These are phyloP conservation scores for Penicillium sp. DNA, from an alignment of 2,329 filamentous ascomycete genomes.

Conservation along the genomic window DNA sequence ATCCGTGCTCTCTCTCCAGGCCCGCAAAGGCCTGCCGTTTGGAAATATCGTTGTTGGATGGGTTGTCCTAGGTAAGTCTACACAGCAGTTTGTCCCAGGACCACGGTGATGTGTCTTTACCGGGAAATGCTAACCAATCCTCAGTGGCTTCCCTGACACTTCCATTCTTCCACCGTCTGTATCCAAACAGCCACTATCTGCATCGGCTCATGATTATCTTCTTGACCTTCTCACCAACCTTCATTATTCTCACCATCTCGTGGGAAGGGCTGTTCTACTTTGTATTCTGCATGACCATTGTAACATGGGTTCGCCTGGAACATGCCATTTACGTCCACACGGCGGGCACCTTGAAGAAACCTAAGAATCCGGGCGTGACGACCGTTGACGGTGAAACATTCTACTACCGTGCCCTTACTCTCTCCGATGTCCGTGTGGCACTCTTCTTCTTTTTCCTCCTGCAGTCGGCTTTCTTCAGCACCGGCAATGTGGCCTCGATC, in stretches of 20 bases:
- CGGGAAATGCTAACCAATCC: constrained; percentile 9
- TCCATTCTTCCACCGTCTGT: constrained; percentile 75
- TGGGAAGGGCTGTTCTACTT: constrained; percentile 97
- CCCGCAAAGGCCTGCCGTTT: constrained; percentile 76
- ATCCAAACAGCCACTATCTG: constrained; percentile 82
- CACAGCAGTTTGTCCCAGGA: neutral
- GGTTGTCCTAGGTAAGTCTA: constrained; percentile 65
- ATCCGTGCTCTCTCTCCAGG: constrained; percentile 79
- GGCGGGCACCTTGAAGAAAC: constrained; percentile 31
- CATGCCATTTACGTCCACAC: constrained; percentile 63
- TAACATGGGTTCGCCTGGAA: constrained; percentile 91
- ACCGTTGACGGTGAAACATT: constrained; percentile 33
- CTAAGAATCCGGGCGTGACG: constrained; percentile 33
- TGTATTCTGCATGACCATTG: constrained; percentile 74
- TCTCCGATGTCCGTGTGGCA: constrained; percentile 82
- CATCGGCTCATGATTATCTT: constrained; percentile 87
- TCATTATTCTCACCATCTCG: constrained; percentile 94
- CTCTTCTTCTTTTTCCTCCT: constrained; percentile 94
- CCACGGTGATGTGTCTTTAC: neutral
- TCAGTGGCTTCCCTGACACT: constrained; percentile 70
- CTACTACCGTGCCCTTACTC: constrained; percentile 64
- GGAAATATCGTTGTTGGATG: constrained; percentile 89
- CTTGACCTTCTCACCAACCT: constrained; percentile 85
- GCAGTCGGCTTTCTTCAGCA: constrained; percentile 95
- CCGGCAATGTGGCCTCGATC: constrained; percentile 90